A percentile compares a stretch with the other conserved stretches of the same genome.
These are phyloP conservation scores for Phytophthora multivora DNA, from an alignment of 352 stramenopile genomes.

Conservation along the genomic window DNA sequence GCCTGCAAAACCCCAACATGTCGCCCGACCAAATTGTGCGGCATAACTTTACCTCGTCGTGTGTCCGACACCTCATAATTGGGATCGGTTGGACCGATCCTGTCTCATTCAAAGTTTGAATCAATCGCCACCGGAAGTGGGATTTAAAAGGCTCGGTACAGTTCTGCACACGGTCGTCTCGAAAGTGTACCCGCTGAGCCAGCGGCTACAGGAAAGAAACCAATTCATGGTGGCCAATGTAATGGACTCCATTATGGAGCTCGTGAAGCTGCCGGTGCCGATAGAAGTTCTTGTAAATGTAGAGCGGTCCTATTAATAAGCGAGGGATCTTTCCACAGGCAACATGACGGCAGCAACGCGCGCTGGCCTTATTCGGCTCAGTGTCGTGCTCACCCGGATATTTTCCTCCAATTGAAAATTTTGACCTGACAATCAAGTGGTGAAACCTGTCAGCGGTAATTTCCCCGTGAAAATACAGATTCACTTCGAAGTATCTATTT, in stretches of 20 bases:
- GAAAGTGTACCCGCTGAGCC: not conserved
- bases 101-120: slow-evolving; percentile 6
- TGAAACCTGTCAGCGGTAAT: slow-evolving; percentile 7
- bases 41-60: not conserved
- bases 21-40: no score
- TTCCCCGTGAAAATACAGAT: not conserved
- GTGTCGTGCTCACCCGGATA: slow-evolving; percentile 16
- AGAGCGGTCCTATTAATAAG: no score
- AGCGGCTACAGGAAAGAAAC: not conserved
- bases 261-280: not conserved
- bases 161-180: not conserved
- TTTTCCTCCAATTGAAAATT: slow-evolving; percentile 32
- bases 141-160: not conserved
- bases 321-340: not conserved
- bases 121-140: slow-evolving; percentile 1
- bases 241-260: no score
- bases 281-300: no score
- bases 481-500: not conserved
- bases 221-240: not conserved
- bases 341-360: not conserved
- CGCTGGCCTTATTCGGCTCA: slow-evolving; percentile 20
- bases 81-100: slow-evolving; percentile 17
- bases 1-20: no score
- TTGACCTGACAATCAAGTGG: slow-evolving; percentile 31
- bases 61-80: slow-evolving; percentile 13